Base-by-base conservation (phyloP, 352 stramenopile species). In the Thalassiosira allenii region DNA sequence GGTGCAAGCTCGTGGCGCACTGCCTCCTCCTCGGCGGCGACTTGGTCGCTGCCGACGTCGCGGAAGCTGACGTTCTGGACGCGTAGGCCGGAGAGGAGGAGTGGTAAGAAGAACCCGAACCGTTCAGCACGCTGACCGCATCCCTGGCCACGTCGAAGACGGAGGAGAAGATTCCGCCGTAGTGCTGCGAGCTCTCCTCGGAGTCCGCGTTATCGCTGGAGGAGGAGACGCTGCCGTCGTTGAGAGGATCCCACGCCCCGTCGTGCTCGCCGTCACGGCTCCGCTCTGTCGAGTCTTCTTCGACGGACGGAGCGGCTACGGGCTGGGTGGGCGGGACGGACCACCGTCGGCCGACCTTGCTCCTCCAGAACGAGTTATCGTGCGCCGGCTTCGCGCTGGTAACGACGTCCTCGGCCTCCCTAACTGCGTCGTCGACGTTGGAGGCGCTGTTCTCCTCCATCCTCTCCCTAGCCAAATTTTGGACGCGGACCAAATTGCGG, bases 311-410 rank as follows among this genome's bases (percentile, higher is more conserved):
- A 20, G 56, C 29, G 3, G 4, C n/a, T 3, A 22, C 11, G 27
- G 11, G 3, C 0, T 11, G 8, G 8, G 30, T 49, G 30, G 56
- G 9, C 22, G 30, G 32, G 30, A 14, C 52, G 22, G 25, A 65
- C 27, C 27, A 65, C 29, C 56, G 34, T 11, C 29, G 3, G 47
- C 47, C 47, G 20, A 71, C 27, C 40, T 71, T 71, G 40, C 62
- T 71, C 33, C 62, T 57, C 62, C 62, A 71, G 34, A 44, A 59
- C n/a, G 62, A 71, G 62, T 58, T 61, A 44, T 57, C 23, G 27
- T 71, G 23, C n/a, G 2, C 8, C 32, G 40, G 23, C 58, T 14
- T 37, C 20, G n/a, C 2, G 27, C 62, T 1, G n/a, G 4, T 14
- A 23, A 8, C 22, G 52, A 32, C n/a, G 17, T 61, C 52, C 49